Conservation (phyloP, 2,329 filamentous ascomycete species). For the Teratosphaeria destructans region DNA sequence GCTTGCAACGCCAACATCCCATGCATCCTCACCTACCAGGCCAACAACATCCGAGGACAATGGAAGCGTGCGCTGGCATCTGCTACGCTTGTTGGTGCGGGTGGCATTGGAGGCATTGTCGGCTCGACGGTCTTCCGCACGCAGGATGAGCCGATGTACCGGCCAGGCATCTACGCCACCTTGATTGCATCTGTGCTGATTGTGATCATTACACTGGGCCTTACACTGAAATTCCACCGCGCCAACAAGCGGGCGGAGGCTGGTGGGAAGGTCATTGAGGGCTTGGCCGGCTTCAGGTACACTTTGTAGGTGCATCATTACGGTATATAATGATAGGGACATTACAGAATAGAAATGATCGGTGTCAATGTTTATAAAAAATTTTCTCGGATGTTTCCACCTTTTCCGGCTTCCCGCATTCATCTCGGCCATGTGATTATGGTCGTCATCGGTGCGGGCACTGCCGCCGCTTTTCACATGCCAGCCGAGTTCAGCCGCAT, state of each 20-base stretch:
- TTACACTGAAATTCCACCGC: conserved; percentile 23
- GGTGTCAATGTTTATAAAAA: too few species aligned
- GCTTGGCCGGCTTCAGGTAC: conserved; percentile 26
- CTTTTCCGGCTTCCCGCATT: neutral
- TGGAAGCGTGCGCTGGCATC: conserved; percentile 79
- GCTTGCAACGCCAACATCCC: conserved; percentile 50
- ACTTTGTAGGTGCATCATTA: conserved; percentile 16
- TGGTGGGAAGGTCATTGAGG: conserved; percentile 27
- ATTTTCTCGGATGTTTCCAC: neutral
- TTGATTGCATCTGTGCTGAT: conserved; percentile 20
- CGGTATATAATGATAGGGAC: conserved; percentile 1
- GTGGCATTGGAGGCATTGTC: conserved; percentile 65
- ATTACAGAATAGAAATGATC: neutral
- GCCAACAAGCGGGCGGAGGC: conserved; percentile 26
- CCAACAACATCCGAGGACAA: conserved; percentile 79
- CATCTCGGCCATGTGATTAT: neutral
- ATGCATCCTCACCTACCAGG: conserved; percentile 65
- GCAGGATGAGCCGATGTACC: conserved; percentile 24
- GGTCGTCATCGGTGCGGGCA: neutral
- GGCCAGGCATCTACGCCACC: conserved; percentile 23
- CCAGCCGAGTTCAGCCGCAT: neutral
- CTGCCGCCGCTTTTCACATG: neutral
- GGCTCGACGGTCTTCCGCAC: conserved; percentile 24
- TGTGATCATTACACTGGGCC: conserved; percentile 19
- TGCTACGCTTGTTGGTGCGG: conserved; percentile 64